Evolutionary conservation across 805 yeast genomes (phyloP), one percentile per base, ranked within the genome.

Genomic region (Hanseniaspora vineae): DNA sequence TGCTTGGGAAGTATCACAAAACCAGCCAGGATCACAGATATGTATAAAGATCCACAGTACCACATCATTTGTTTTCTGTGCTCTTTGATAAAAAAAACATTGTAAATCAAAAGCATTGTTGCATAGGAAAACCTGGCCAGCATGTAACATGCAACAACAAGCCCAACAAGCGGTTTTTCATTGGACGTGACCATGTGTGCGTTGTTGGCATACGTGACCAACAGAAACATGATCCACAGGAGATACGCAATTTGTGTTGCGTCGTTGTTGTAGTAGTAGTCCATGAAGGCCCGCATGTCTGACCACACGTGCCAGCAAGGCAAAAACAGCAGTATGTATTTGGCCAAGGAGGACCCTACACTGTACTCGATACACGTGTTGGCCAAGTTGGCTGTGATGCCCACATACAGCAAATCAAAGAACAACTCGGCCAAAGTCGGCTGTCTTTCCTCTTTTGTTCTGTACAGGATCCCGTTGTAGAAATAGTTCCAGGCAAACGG

Each of bases 231-330:
- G 15, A 73, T 68, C 82, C 81, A 77, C 18, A 77, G 51, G 15
- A 78, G 68, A 55, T 71, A 75, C 0, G 65, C 9, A 47, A 71
- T 70, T 56, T 80, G 85, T 2, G 75, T 55, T 44, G 78, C 58
- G 58, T 80, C 84, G 54, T 78, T 80, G 49, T 66, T 76, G 57
- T 72, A 80, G 60, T 77, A 79, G 56, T 76, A 78, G 59, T 80
- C 77, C 70, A 77, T 76, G 54, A 78, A 70, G 49, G 78, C 84
- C 54, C 77, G 75, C 49, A 79, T 65, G 54, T 78, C 84, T 15
- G 71, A 59, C 84, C 85, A 80, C 19, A 79, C 74, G 18, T 70
- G 71, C 76, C 78, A 80, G n/a, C 78, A 71, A 0, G 82, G 83
- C 17, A 74, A 45, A 49, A 78, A 79, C 2, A 77, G 56, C 40